Conservation (phyloP, 2,329 filamentous ascomycete genomes). For the Phaeosphaeriaceae sp. region DNA sequence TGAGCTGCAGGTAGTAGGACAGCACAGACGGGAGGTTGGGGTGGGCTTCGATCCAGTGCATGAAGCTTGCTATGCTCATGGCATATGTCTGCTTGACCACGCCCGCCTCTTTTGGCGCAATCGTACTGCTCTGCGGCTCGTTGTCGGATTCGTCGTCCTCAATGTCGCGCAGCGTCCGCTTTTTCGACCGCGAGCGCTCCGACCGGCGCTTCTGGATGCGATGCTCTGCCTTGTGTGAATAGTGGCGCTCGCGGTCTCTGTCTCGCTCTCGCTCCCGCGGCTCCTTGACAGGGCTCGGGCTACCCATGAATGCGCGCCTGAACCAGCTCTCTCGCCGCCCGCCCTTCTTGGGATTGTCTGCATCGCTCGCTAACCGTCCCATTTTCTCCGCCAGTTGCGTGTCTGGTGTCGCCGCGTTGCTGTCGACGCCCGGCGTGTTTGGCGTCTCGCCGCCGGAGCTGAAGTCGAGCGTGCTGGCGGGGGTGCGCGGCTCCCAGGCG, state of each 20-base stretch:
- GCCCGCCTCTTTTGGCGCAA: conserved; percentile 7
- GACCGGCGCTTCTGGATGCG: conserved; percentile 45
- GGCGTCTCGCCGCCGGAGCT: conserved; percentile 60
- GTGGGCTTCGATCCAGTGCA: conserved; percentile 69
- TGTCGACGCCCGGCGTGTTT: conserved; percentile 53
- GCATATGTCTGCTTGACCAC: conserved; percentile 28
- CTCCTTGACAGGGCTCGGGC: conserved; percentile 50
- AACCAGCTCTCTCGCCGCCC: conserved; percentile 40
- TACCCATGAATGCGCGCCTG: conserved; percentile 30
- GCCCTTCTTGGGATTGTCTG: conserved; percentile 43
- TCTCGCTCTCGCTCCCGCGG: conserved; percentile 21
- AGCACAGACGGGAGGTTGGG: conserved; percentile 71
- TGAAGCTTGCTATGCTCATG: conserved; percentile 56
- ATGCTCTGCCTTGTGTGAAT: conserved; percentile 48
- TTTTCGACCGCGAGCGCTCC: conserved; percentile 33
- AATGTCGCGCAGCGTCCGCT: conserved; percentile 22
- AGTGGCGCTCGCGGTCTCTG: conserved; percentile 29
- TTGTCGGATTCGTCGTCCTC: conserved; percentile 33
- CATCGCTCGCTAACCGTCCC: conserved; percentile 32
- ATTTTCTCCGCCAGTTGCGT: conserved; percentile 39
- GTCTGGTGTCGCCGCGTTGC: conserved; percentile 52
- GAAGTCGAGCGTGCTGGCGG: conserved; percentile 49
- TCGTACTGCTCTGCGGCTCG: conserved; percentile 1
- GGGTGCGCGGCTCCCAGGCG: conserved; percentile 44
- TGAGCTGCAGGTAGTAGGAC: conserved; percentile 70